Conservation (phyloP, 2,329 filamentous ascomycete species). For the Cephalotrichum gorgonifer region DNA sequence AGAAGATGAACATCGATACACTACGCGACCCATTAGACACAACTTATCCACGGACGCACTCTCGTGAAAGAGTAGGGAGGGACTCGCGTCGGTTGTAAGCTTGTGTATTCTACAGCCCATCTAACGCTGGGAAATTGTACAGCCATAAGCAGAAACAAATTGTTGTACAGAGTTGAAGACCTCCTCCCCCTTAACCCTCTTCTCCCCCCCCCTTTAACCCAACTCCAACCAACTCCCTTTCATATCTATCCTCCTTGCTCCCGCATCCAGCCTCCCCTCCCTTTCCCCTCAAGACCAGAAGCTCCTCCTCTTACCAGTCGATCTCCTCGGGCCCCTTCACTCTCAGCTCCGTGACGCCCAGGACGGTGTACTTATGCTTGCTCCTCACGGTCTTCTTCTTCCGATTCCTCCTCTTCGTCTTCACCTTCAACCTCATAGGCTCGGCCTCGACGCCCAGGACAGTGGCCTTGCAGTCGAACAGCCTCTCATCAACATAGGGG, state of each 20-base stretch:
- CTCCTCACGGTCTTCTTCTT: conserved; percentile 68
- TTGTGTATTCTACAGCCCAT: conserved; percentile 1
- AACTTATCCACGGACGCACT: not conserved
- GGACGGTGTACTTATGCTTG: conserved; percentile 82
- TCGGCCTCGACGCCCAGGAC: conserved; percentile 79
- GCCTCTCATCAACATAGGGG: conserved; percentile 70
- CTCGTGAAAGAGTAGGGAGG: not conserved
- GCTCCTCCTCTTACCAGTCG: conserved; percentile 12
- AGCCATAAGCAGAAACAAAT: conserved; percentile 1
- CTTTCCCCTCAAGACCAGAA: not conserved
- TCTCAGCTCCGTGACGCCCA: conserved; percentile 74
- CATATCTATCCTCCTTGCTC: no score
- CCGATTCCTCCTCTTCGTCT: conserved; percentile 70
- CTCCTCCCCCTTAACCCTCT: not conserved
- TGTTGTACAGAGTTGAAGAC: conserved; percentile 2
- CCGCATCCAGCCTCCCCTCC: no score
- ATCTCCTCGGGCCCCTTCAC: conserved; percentile 39
- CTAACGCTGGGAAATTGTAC: conserved; percentile 2
- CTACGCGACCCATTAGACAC: not conserved
- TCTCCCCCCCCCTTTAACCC: not conserved
- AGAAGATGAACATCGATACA: not conserved
- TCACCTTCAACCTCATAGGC: conserved; percentile 66
- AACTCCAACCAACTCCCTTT: no score
- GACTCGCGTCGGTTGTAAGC: not conserved
- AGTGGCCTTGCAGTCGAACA: conserved; percentile 77